Evolutionary conservation across 129 eudicot species (phyloP).

Genomic region (Deinandra increscens): DNA sequence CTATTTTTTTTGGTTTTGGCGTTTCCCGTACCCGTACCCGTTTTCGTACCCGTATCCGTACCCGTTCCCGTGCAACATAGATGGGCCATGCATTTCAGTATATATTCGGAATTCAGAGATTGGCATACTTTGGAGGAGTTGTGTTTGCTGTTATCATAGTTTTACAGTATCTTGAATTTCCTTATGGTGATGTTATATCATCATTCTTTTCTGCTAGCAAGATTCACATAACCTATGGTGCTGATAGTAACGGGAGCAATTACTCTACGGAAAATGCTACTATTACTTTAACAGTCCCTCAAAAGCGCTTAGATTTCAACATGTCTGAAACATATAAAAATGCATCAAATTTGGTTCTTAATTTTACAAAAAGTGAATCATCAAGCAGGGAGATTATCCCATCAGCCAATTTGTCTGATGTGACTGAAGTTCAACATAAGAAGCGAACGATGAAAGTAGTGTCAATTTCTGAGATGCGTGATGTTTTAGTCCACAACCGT

Average conservation of each 20-base stretch:
- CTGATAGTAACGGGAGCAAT: not conserved
- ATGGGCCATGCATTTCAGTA: slow-evolving; percentile 31
- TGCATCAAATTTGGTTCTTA: not conserved
- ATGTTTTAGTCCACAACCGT: slow-evolving; percentile 39
- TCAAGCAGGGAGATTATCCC: not conserved
- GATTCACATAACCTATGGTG: slow-evolving; percentile 3
- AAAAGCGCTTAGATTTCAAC: slow-evolving; percentile 8
- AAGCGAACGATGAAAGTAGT: slow-evolving; percentile 27
- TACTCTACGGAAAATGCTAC: not conserved
- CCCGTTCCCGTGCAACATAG: too few relatives aligned
- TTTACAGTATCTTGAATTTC: slow-evolving; percentile 42
- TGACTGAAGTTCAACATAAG: slow-evolving; percentile 20
- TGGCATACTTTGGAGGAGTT: slow-evolving; percentile 29
- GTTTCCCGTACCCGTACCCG: too few relatives aligned
- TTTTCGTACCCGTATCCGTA: too few relatives aligned
- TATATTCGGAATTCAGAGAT: slow-evolving; percentile 20
- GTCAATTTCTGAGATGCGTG: slow-evolving; percentile 44
- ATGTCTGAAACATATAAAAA: slow-evolving; percentile 3
- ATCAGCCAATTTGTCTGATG: slow-evolving; percentile 13
- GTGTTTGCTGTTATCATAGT: slow-evolving; percentile 35
- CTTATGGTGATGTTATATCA: slow-evolving; percentile 44
- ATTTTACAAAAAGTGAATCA: slow-evolving; percentile 10
- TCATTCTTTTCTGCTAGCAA: slow-evolving; percentile 34
- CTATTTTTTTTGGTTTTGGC: too few relatives aligned
- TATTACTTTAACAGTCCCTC: slow-evolving; percentile 6